Evolutionary conservation across 805 yeast species (phyloP), one percentile per base, ranked within the genome.

Genomic region (Hanseniaspora pseudoguilliermondii): DNA sequence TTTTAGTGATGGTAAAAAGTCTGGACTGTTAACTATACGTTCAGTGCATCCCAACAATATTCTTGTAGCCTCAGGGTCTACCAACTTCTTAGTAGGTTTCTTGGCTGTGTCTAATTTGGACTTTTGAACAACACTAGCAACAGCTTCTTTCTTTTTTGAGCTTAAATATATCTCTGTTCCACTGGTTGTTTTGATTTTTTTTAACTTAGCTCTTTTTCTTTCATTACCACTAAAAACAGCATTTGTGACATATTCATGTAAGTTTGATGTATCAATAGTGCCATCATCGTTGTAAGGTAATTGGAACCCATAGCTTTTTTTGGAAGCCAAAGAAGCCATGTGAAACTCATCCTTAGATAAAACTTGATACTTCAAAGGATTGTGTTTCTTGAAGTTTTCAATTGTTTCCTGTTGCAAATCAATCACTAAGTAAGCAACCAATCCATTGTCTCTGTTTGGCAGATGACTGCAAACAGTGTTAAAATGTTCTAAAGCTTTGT

Each of bases 281-380:
- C 54, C 54, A 50, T 52, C 46, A 2, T 10, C 7, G 21, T 44
- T 44, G 23, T 44, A 27, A 29, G 46, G 54, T 23, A 50, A 35
- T 2, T 29, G 35, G n/a, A 53, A 53, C 1, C 56, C 56, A 7
- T 16, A n/a, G n/a, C 21, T 53, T 39, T 27, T 53, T 18, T 53
- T 53, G 23, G 21, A 41, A 23, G 56, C 32, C 13, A 53, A 39
- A 13, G 48, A 46, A 39, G 43, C 36, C 32, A 53, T 21, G 34
- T 46, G 50, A n/a, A 53, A 36, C 20, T 53, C 56, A n/a, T 38
- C 21, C n/a, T 20, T 29, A 21, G n/a, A 38, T 6, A 53, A 32
- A 10, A 42, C 48, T 29, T 20, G 20, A n/a, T 29, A 9, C 13
- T 46, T 39, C 3, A 34, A 36, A 5, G 50, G 50, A 11, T 53